Evolutionary conservation across 306 rosid species (phyloP), one percentile per base, ranked within the genome.

Genomic region (Quercus parvula): DNA sequence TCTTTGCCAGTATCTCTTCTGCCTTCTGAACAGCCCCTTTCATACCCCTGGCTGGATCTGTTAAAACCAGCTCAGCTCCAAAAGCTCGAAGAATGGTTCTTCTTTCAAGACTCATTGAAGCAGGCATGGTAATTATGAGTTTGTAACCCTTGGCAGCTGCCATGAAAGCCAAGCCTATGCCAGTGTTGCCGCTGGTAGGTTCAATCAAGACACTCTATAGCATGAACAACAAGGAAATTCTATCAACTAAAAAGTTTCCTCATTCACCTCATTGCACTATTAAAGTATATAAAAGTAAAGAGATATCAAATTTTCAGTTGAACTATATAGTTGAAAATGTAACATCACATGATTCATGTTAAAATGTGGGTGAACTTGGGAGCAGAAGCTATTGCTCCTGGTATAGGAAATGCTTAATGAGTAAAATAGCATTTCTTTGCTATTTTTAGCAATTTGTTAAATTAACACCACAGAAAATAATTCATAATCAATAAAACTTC

Each of bases 141-240:
- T 80, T 88, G 87, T 93, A 93, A 78, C 96, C 96, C 89, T 91
- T 93, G 51, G 98, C 98, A 56, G 98, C 98, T 15, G 98, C 94
- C 84, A 93, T 91, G 88, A 93, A 93, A 22, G 97, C 98, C 90
- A 93, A 85, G 5, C 97, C 98, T 71, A 91, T 93, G 86, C 97
- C 98, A 73, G 98, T 93, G 85, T 93, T 93, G 51, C 98, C 97
- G 10, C 98, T 93, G 25, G 98, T 93, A 75, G 98, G 94, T 87
- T 93, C 98, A 79, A 93, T 81, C 71, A 93, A 86, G 77, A 90
- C 85, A 82, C 97, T 93, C 98, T 93, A 84, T 80, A 78, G 38
- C 61, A 86, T 22, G 83, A 73, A 67, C 28, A 57, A 24, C 59
- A 80, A 55, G 25, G 54, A 78, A 44, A 51, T 66, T 63, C 56